These are phyloP conservation scores for Coemansia sp. DNA, from an alignment of 192 early-diverging fungal species.

Conservation along the genomic window DNA sequence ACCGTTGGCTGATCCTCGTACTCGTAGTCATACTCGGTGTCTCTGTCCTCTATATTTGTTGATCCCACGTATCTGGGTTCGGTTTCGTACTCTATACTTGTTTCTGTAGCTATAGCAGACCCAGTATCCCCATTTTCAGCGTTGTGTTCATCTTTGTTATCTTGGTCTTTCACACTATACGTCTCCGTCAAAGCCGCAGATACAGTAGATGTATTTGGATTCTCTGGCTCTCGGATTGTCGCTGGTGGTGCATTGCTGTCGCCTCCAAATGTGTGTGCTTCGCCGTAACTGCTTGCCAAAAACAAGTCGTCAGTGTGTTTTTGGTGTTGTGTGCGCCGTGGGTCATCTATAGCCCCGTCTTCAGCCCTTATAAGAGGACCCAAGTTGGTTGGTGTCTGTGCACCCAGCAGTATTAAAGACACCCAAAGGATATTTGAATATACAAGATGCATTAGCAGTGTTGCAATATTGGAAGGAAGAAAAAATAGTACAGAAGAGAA, in stretches of 20 bases:
- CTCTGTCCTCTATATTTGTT: not conserved
- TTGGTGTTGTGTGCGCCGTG: not conserved
- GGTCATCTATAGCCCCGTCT: not conserved
- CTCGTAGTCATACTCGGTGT: not conserved
- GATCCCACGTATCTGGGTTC: not conserved
- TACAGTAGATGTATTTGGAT: not conserved
- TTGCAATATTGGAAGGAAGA: not conserved
- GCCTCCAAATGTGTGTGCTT: not conserved
- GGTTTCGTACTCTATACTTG: not conserved
- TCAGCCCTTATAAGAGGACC: not conserved
- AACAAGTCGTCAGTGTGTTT: not conserved
- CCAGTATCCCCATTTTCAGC: not conserved
- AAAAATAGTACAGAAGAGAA: not conserved
- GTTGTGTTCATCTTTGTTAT: not conserved
- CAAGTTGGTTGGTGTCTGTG: not conserved
- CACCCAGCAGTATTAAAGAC: slow-evolving; percentile 2
- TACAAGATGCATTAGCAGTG: slow-evolving; percentile 2
- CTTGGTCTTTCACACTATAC: not conserved
- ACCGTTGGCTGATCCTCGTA: not conserved
- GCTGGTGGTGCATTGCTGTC: not conserved
- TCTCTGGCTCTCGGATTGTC: not conserved
- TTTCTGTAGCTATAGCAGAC: not conserved
- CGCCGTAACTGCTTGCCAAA: not conserved
- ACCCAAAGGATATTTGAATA: slow-evolving; percentile 1
- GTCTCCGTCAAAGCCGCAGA: not conserved